Conservation (phyloP, 768 basidiomycete genomes). For the Artomyces pyxidatus region DNA sequence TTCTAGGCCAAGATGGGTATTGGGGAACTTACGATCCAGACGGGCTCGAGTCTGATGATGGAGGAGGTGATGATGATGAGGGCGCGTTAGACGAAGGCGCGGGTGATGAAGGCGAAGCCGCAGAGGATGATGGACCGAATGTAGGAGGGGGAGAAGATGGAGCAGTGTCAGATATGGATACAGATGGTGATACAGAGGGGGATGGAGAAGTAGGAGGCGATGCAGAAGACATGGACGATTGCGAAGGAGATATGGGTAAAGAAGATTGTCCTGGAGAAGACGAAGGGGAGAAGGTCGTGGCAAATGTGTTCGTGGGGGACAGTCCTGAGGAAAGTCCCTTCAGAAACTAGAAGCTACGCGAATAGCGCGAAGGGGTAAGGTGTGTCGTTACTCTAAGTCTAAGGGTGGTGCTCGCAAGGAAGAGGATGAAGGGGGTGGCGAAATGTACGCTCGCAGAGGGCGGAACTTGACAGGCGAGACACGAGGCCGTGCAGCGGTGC, state of each 20-base stretch:
- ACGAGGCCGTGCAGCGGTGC: background rate
- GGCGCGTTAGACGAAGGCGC: background rate
- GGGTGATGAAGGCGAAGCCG: conserved; percentile 1
- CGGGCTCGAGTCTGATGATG: background rate
- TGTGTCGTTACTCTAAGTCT: no score
- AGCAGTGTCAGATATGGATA: background rate
- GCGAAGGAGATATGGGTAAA: conserved; percentile 12
- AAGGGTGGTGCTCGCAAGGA: no score
- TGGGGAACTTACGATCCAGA: background rate
- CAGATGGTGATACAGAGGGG: conserved; percentile 6
- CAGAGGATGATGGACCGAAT: background rate
- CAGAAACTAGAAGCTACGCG: no score
- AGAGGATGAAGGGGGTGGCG: background rate
- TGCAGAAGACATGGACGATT: conserved; percentile 2
- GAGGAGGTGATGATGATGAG: background rate
- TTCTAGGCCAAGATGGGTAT: background rate
- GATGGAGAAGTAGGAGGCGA: conserved; percentile 15
- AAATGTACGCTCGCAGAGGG: conserved; percentile 3
- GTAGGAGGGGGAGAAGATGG: background rate
- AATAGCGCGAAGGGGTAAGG: no score
- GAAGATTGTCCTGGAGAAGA: background rate
- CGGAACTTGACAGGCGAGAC: background rate
- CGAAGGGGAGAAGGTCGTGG: no score
- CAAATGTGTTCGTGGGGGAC: no score
- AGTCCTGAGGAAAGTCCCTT: no score